These are phyloP conservation scores for Plasmopara viticola DNA, from an alignment of 352 stramenopile species.

Conservation along the genomic window DNA sequence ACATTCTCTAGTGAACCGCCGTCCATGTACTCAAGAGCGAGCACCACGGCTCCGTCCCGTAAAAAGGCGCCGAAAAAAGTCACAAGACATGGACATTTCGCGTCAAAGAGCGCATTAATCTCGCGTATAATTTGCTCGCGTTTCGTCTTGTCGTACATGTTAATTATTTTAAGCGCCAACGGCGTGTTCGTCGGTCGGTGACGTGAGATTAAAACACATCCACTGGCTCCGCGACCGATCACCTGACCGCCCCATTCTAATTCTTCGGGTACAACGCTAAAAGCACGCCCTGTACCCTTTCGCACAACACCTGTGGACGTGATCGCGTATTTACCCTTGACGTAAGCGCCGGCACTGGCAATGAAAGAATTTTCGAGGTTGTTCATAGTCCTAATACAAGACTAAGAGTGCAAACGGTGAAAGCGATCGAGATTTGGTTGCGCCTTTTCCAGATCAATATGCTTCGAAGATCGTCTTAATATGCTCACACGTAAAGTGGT, in stretches of 20 bases:
- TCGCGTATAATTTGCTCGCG: constrained; percentile 85
- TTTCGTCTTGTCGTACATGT: constrained; percentile 84
- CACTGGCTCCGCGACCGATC: constrained; percentile 69
- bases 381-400: constrained; percentile 22
- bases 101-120: constrained; percentile 84
- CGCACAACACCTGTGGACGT: constrained; percentile 71
- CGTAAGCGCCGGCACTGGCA: constrained; percentile 57
- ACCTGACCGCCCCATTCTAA: constrained; percentile 68
- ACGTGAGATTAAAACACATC: constrained; percentile 56
- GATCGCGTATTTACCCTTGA: constrained; percentile 80
- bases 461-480: constrained; percentile 19
- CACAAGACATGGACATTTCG: constrained; percentile 77
- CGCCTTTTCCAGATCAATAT: constrained; percentile 22
- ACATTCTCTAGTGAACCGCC: constrained; percentile 88
- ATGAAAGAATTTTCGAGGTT: constrained; percentile 79
- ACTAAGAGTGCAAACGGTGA: constrained; percentile 4
- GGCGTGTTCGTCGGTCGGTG: constrained; percentile 70
- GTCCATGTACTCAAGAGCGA: constrained; percentile 93
- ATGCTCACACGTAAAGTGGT: constrained; percentile 2
- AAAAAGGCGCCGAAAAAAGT: constrained; percentile 90
- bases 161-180: constrained; percentile 85
- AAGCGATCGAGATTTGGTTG: constrained; percentile 26
- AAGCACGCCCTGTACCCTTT: constrained; percentile 73
- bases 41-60: constrained; percentile 81
- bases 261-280: constrained; percentile 70